Evolutionary conservation across 768 basidiomycete species (phyloP).

Genomic region (Agaricus subrufescens): DNA sequence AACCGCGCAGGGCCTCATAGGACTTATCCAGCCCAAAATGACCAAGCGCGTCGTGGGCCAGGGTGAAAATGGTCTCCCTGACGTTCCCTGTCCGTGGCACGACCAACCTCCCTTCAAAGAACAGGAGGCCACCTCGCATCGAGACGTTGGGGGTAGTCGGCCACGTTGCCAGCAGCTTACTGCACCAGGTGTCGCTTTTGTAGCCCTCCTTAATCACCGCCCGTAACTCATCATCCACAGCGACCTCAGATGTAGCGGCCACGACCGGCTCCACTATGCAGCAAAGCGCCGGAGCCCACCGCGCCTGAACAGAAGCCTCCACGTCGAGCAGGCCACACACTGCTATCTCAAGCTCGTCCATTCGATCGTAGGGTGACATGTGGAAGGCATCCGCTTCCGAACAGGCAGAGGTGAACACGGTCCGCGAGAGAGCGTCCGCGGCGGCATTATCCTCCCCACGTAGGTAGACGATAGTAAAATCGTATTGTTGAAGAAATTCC

Average conservation of each 20-base stretch:
- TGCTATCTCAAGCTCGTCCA: constrained; percentile 29
- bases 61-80: constrained; percentile 17
- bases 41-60: constrained; percentile 24
- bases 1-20: too few relatives aligned
- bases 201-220: not conserved
- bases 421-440: too few relatives aligned
- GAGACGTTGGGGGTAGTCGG: not conserved
- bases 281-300: too few relatives aligned
- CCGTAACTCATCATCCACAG: not conserved
- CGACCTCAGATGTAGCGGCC: not conserved
- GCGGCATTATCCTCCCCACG: too few relatives aligned
- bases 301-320: too few relatives aligned
- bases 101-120: constrained; percentile 15
- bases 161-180: not conserved
- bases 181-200: not conserved
- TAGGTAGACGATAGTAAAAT: too few relatives aligned
- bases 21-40: constrained; percentile 33
- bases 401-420: too few relatives aligned
- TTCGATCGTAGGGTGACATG: not conserved
- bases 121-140: constrained; percentile 17
- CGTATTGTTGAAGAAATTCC: constrained; percentile 20
- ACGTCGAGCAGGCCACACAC: constrained; percentile 12
- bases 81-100: constrained; percentile 19
- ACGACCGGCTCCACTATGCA: not conserved
- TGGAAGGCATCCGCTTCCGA: too few relatives aligned